Base-by-base conservation (phyloP, 805 yeast species). In the Cyberlindnera saturnus region DNA sequence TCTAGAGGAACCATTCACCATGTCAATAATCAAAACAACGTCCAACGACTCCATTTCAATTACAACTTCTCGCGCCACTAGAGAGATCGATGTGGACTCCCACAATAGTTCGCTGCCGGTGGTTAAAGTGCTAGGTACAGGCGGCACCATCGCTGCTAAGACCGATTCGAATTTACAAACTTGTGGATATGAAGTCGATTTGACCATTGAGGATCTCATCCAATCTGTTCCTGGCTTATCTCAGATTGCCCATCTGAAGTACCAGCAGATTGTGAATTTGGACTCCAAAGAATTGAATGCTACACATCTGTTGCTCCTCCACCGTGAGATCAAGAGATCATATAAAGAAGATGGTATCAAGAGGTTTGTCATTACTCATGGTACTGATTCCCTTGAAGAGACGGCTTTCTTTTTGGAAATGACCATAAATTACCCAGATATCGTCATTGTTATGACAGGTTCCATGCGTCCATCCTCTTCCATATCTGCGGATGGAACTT, bases 381-480 rank as follows among this genome's bases (percentile, higher is more conserved):
- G 87, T 18, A 81, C 87, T 4, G 87, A 81, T 53, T 77, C 86
- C 1, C 66, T 79, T 60, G 81, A 82, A 41, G 87, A 81, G 56
- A 79, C 87, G 13, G 77, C 84, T 0, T 80, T 81, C 55, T 81
- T 81, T 57, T 62, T 81, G 34, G 82, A 79, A 49, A 62, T 73
- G 40, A 64, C 72, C 5, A 60, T 69, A 37, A 69, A 66, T 43
- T 53, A 63, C 43, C 71, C 71, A 47, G 69, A 67, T 30, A 60
- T 79, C 43, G 86, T 86, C 4, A 74, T 82, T 41, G 86, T 81
- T 5, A 64, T 82, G 58, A 81, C 84, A 39, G 89, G 89, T 2
- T 76, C 84, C 6, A 82, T 82, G 89, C 71, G 87, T 55, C 89
- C 89, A 1, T 75, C 83, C 8, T 78, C 85, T 3, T 77, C 82